Evolutionary conservation across 805 yeast genomes (phyloP).

Genomic region (Candida berthetii): DNA sequence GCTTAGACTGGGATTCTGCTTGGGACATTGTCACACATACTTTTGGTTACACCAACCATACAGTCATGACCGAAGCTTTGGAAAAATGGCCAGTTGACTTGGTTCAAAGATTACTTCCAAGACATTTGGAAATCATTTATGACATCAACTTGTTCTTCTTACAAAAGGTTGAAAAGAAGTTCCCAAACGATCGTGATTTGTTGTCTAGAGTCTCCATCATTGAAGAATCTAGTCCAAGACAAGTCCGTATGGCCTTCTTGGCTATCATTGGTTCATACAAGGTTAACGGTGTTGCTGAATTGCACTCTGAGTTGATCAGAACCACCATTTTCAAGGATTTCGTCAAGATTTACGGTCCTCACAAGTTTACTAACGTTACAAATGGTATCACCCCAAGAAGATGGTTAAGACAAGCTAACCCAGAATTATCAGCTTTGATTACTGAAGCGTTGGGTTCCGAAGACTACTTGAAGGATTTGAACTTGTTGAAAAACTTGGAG

Average conservation of each 20-base stretch:
- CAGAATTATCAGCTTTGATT: slow-evolving; percentile 68
- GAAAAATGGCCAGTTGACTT: slow-evolving; percentile 94
- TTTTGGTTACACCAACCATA: slow-evolving; percentile 91
- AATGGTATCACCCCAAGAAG: slow-evolving; percentile 96
- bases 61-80: slow-evolving; percentile 91
- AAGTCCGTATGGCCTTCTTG: slow-evolving; percentile 86
- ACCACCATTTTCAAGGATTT: slow-evolving; percentile 89
- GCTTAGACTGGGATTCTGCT: slow-evolving; percentile 74
- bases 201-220: slow-evolving; percentile 72
- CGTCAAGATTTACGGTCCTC: slow-evolving; percentile 73
- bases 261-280: slow-evolving; percentile 91
- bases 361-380: slow-evolving; percentile 86
- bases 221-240: slow-evolving; percentile 77
- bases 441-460: slow-evolving; percentile 65
- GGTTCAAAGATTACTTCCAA: slow-evolving; percentile 72
- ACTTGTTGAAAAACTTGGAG: slow-evolving; percentile 60
- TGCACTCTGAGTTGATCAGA: slow-evolving; percentile 85
- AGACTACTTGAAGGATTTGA: slow-evolving; percentile 63
- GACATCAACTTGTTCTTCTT: slow-evolving; percentile 78
- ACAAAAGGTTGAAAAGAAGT: slow-evolving; percentile 64
- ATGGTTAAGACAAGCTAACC: slow-evolving; percentile 94
- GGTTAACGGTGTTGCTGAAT: slow-evolving; percentile 94
- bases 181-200: slow-evolving; percentile 66
- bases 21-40: slow-evolving; percentile 79
- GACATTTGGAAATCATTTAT: slow-evolving; percentile 87